Evolutionary conservation across 2,329 filamentous ascomycete species (phyloP), one percentile per base, ranked within the genome.

Genomic region (Tolypocladium endophyticum): DNA sequence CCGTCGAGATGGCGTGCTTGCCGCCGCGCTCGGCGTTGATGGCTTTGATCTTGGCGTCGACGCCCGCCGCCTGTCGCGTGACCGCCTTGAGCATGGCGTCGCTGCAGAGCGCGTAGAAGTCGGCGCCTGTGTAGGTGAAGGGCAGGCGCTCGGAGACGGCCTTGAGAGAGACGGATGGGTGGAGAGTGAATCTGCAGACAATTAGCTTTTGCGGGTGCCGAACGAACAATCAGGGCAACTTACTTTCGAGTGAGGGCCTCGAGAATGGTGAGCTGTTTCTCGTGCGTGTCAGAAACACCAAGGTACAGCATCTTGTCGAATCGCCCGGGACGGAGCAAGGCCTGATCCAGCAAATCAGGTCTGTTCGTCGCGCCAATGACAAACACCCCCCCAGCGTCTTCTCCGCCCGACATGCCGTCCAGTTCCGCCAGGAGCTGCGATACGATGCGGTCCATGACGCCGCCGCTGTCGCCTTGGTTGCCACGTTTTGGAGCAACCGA

Each of bases 251-350:
- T 97, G 70, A 99, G 77, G 1, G 94, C 94, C 72, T 97, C 91
- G 70, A 99, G 77, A 64, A 99, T 97, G 28, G 87, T 97, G 63
- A 90, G 84, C 75, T 99, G 94, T 78, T 97, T 97, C 23, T 96
- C 90, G 68, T 97, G 93, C 4, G 92, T 97, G 73, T 99, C 94
- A 9, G 91, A 95, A 11, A 99, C 92, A 41, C 94, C 94, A 16
- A 99, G 80, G 70, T 97, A 99, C 36, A 99, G 83, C 92, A 97
- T 96, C 79, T 97, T 97, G 72, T 99, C 94, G 72, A 99, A 97
- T 61, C 93, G 82, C 2, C 93, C 93, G 1, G 93, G 94, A 58
- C 93, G 85, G 53, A 97, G 79, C 60, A 99, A 77, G 5, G 93
- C 94, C 64, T 90, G 90, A 71, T 99, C 93, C 28, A 99, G 81